Conservation (phyloP, 805 yeast genomes). For the Maudiozyma pseudohumilis region DNA sequence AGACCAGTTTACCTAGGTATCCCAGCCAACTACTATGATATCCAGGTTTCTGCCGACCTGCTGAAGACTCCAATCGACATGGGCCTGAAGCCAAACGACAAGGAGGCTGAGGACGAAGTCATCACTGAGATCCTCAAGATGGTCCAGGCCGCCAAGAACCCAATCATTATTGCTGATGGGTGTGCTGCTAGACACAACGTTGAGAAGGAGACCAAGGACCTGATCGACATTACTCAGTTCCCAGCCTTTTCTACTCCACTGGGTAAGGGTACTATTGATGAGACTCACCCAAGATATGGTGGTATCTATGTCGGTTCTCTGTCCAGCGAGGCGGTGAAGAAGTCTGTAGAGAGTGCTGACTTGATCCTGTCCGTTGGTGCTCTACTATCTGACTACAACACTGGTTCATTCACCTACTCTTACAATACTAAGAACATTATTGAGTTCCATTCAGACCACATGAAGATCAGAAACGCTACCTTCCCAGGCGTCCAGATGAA, state of each 20-base stretch:
- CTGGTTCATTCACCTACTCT: conserved; percentile 72
- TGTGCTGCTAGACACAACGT: conserved; percentile 71
- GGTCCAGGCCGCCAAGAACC: conserved; percentile 49
- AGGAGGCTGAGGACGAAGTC: conserved; percentile 51
- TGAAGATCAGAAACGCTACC: too few relatives aligned
- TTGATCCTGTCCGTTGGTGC: conserved; percentile 71
- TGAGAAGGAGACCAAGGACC: conserved; percentile 43
- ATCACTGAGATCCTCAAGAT: conserved; percentile 39
- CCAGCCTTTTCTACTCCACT: conserved; percentile 78
- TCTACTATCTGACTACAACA: conserved; percentile 74
- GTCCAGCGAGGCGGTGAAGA: conserved; percentile 63
- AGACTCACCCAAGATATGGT: too few relatives aligned
- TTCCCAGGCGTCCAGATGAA: conserved; percentile 64
- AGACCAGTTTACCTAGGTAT: conserved; percentile 73
- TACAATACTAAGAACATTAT: conserved; percentile 61
- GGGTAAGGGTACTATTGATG: too few relatives aligned
- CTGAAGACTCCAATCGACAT: conserved; percentile 57
- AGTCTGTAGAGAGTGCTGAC: conserved; percentile 62
- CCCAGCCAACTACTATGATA: conserved; percentile 69
- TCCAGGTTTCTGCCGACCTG: conserved; percentile 41
- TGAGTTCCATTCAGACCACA: too few relatives aligned
- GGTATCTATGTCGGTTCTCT: too few relatives aligned
- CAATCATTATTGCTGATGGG: conserved; percentile 71
- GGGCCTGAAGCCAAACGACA: conserved; percentile 43
- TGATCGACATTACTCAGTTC: conserved; percentile 58